Conservation (phyloP, 2,329 filamentous ascomycete genomes). For the Chaetomiaceae sp. region DNA sequence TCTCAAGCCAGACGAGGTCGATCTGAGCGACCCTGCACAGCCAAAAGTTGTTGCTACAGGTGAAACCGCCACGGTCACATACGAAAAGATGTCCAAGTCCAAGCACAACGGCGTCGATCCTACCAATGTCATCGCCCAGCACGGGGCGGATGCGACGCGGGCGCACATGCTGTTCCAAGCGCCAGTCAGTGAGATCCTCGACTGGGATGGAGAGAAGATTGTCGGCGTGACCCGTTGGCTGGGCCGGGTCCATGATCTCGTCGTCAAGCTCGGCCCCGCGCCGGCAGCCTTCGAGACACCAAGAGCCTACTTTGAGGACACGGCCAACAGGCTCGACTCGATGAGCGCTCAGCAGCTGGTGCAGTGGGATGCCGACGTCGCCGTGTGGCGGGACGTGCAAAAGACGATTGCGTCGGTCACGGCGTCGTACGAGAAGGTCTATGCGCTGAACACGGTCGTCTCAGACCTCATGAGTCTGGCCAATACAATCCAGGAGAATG, state of each 20-base stretch:
- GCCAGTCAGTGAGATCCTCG: slow-evolving; percentile 74
- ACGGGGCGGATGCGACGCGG: slow-evolving; percentile 78
- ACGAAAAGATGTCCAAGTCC: slow-evolving; percentile 93
- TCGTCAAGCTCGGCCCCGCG: slow-evolving; percentile 32
- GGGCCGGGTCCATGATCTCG: slow-evolving; percentile 58
- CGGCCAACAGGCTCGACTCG: slow-evolving; percentile 29
- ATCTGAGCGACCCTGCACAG: slow-evolving; percentile 50
- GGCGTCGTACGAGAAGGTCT: slow-evolving; percentile 63
- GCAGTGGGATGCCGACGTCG: slow-evolving; percentile 44
- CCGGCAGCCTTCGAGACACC: slow-evolving; percentile 19
- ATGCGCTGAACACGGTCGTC: slow-evolving; percentile 76
- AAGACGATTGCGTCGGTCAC: slow-evolving; percentile 63
- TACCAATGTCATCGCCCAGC: slow-evolving; percentile 62
- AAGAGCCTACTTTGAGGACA: slow-evolving; percentile 36
- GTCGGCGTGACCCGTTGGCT: slow-evolving; percentile 79
- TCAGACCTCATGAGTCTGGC: slow-evolving; percentile 80
- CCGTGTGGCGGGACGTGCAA: slow-evolving; percentile 64
- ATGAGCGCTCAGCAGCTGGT: slow-evolving; percentile 33
- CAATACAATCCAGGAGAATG: slow-evolving; percentile 55
- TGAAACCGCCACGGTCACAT: slow-evolving; percentile 57
- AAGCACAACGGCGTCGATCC: slow-evolving; percentile 91
- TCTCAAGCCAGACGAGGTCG: slow-evolving; percentile 70
- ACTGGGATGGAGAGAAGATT: slow-evolving; percentile 85
- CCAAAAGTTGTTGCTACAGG: slow-evolving; percentile 62
- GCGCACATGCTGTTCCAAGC: slow-evolving; percentile 89